Base-by-base conservation (phyloP, 768 basidiomycete genomes). In the Neoboletus subvelutipes region DNA sequence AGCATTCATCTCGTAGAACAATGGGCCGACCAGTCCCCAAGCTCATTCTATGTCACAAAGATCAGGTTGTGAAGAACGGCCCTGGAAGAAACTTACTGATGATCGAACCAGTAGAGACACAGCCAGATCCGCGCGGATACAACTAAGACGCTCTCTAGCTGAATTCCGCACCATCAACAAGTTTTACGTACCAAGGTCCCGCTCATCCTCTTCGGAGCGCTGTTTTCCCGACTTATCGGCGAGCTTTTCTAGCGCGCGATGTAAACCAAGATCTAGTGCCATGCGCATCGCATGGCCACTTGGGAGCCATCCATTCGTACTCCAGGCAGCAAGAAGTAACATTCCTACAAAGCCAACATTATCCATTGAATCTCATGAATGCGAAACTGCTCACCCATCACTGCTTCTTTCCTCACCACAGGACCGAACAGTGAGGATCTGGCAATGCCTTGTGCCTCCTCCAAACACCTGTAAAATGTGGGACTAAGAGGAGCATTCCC, bases 201-300 rank as follows among this genome's bases (percentile, higher is more conserved):
- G 77, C 71, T 98, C 94, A 67, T 92, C 88, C 59, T 94, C 92
- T 55, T 90, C 83, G 31, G 85, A 78, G 24, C 86, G 78, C 57
- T 82, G 80, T 69, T 86, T 88, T 49, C 73, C 71, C 43, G 71
- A 79, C 34, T 83, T 83, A 50, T 95, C 91, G 1, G 88, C 90
- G 10, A 98, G 80, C 70, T 93, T 96, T 68, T 96, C 94, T 43
- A 97, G 73, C 11, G 95, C 95, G 43, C 91, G 87, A 70, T 98
- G 93, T 22, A 98, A 79, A 33, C 94, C 93, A 51, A 98, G 86
- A 69, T 97, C 94, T 52, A 96, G 76, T 22, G 92, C 94, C 92
- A 96, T 96, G 51, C 95, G 85, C 85, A 97, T 87, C 7, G 95
- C 95, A 67, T 98, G 95, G 3, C 95, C 95, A 64, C 90, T 90